Evolutionary conservation across 2,329 filamentous ascomycete genomes (phyloP), one percentile per base, ranked within the genome.

Genomic region (Hypoxylon sp.): DNA sequence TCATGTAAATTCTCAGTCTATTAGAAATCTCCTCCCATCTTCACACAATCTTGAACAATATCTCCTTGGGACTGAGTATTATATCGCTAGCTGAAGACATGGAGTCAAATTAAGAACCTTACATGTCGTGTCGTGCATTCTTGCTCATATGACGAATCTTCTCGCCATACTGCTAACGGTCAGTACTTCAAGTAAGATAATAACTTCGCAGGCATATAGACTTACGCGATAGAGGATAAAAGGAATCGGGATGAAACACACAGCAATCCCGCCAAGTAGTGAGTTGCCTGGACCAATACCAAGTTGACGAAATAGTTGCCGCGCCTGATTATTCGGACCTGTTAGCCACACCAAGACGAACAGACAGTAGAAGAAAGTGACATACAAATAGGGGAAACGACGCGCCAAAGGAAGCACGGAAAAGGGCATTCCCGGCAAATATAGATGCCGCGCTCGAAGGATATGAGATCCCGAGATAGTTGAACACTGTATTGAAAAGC

Each of bases 401-500:
- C 4, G 60, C 61, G 17, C 61, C 63, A 8, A 64, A 50, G 1
- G 48, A 36, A 2, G 54, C 57, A 8, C 63, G 37, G 16, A 66
- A 47, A 2, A 66, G 36, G 1, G 58, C 54, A 15, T 57, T 62
- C 3, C 63, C 63, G 4, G 63, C 63, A n/a, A 64, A 57, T 11
- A 65, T 57, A 2, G 52, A 59, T 5, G 63, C 63, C 3, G 51
- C 61, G 16, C 56, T 60, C 5, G 44, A 32, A 1, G 62, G 50
- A 21, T 66, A 66, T 0, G 53, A 45, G 13, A 62, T 61, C 9
- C 58, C 59, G 1, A 66, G 48, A 29, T 67, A 67, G 11, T 55
- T 65, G 46, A 60, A 61, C 7, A 66, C 34, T 0, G 54, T 49
- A 26, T 63, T 63, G 60, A 67, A 67, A 2, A 67, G 29, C n/a